phyloP scores from a whole-genome alignment of 345 rosid genomes.

The Eucalyptus regnans region DNA sequence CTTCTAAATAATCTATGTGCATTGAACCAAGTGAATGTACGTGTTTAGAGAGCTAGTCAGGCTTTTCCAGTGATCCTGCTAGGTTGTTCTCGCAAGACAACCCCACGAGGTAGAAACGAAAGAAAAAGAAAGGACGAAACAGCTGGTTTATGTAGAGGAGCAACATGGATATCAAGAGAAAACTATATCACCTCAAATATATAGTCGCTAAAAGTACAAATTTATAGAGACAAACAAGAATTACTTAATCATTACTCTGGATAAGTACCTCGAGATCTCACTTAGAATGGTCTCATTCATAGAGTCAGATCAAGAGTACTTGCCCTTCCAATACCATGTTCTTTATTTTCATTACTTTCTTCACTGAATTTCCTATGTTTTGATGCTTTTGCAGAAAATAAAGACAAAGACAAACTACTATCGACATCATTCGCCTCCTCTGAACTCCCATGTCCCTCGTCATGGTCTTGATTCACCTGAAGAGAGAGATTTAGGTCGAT shows the following conservation, averaged over 20 bases:
- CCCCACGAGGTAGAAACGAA: background rate
- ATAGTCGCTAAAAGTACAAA: background rate
- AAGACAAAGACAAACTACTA: conserved; percentile 40
- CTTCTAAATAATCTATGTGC: background rate
- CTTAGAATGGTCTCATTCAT: conserved; percentile 77
- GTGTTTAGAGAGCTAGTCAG: background rate
- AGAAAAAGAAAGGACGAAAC: background rate
- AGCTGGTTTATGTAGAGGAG: background rate
- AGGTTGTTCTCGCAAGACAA: background rate
- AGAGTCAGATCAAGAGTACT: conserved; percentile 98
- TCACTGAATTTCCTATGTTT: conserved; percentile 29
- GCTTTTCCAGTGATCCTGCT: background rate
- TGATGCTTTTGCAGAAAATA: conserved; percentile 28
- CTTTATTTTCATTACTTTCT: background rate
- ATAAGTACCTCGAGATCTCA: conserved; percentile 94
- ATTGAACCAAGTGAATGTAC: background rate
- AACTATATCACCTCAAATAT: background rate
- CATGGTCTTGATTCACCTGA: conserved; percentile 7
- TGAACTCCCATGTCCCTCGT: background rate
- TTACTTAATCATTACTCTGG: background rate
- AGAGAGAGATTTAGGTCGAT: conserved; percentile 49
- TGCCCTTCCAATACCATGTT: conserved; percentile 25
- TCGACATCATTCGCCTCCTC: conserved; percentile 7
- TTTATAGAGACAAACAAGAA: background rate
- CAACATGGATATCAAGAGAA: background rate